A percentile compares a stretch with the other conserved stretches of the same genome.
Conservation (phyloP, 352 stramenopile genomes). For the Phytophthora podocarpi region DNA sequence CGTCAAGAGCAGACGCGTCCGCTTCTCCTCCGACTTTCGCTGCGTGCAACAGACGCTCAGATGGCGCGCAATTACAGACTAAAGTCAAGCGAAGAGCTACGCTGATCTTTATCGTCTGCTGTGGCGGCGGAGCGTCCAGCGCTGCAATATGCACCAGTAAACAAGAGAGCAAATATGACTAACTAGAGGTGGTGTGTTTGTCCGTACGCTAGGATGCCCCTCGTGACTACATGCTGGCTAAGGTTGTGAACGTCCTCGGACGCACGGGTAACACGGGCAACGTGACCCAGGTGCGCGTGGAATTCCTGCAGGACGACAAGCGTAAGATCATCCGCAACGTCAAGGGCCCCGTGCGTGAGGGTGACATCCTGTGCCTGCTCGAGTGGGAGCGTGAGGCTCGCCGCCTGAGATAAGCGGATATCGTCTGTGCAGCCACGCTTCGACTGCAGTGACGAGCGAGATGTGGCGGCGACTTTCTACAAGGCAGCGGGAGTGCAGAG, state of each 20-base stretch:
- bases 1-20: slow-evolving; percentile 1
- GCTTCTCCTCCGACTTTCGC: slow-evolving; percentile 8
- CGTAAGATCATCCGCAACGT: slow-evolving; percentile 99
- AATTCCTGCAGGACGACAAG: slow-evolving; percentile 99
- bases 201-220: slow-evolving; percentile 58
- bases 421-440: slow-evolving; percentile 29
- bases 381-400: slow-evolving; percentile 99
- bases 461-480: slow-evolving; percentile 4
- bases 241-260: slow-evolving; percentile 98
- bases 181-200: slow-evolving; percentile 18
- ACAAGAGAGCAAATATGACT: slow-evolving; percentile 14
- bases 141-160: background rate
- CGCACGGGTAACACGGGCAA: slow-evolving; percentile 99
- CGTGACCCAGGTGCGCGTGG: slow-evolving; percentile 99
- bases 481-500: slow-evolving; percentile 6
- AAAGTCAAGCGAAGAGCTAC: slow-evolving; percentile 18
- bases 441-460: slow-evolving; percentile 17
- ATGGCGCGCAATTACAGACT: slow-evolving; percentile 12
- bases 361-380: slow-evolving; percentile 98
- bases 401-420: slow-evolving; percentile 94
- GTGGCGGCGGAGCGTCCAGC: slow-evolving; percentile 3
- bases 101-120: background rate
- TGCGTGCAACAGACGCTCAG: background rate
- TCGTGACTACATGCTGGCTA: slow-evolving; percentile 97
- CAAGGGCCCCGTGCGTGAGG: slow-evolving; percentile 98